phyloP scores from a whole-genome alignment of 2,329 filamentous ascomycete genomes.

The Stromatinia cepivora region DNA sequence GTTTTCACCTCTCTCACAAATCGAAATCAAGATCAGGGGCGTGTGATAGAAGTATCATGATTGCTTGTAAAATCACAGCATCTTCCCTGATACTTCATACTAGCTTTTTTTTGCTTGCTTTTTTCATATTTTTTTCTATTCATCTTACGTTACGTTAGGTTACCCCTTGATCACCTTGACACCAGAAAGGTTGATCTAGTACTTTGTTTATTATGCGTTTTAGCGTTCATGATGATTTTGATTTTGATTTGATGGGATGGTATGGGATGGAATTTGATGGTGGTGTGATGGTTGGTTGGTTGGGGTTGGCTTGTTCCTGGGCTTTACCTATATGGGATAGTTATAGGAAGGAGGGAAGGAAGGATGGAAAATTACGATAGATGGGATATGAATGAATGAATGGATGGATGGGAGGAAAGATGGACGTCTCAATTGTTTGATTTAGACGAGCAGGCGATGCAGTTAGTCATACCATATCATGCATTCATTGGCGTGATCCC shows the following conservation, averaged over 20 bases:
- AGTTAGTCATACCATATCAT: background rate
- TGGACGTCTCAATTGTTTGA: background rate
- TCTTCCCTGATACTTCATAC: background rate
- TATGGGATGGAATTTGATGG: conserved; percentile 7
- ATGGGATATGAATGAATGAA: too few species aligned
- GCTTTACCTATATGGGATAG: conserved; percentile 3
- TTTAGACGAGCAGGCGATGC: background rate
- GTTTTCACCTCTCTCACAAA: conserved; percentile 31
- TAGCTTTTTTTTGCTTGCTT: background rate
- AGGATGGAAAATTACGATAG: background rate
- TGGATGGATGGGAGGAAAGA: background rate
- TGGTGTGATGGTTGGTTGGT: background rate
- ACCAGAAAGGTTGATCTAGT: background rate
- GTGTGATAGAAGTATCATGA: conserved; percentile 38
- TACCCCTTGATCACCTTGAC: background rate
- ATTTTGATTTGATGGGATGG: conserved; percentile 6
- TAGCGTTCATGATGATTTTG: conserved; percentile 18
- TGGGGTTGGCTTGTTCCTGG: conserved; percentile 17
- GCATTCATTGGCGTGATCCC: background rate
- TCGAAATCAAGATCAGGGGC: conserved; percentile 24
- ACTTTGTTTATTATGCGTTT: conserved; percentile 12
- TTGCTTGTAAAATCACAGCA: background rate
- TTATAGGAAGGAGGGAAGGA: background rate
- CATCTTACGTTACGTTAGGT: background rate
- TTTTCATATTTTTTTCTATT: conserved; percentile 1